A percentile compares a stretch with the other conserved stretches of the same genome.
Conservation (phyloP, 257 asterid genomes). For the Solanum sitiens region DNA sequence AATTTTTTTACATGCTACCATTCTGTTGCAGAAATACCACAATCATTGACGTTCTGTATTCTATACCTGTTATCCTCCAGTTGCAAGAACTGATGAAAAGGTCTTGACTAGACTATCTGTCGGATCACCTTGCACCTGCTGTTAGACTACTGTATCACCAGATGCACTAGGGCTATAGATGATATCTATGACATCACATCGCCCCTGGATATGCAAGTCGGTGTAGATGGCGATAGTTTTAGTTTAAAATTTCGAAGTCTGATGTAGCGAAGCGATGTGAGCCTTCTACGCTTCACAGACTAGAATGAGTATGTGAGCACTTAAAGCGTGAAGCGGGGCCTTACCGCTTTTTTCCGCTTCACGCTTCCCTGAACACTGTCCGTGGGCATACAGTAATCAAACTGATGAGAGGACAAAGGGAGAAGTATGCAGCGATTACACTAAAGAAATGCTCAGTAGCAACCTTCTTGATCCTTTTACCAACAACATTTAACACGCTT, state of each 20-base stretch:
- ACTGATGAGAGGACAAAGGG: neutral
- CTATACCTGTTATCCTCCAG: neutral
- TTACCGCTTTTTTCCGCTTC: too few relatives aligned
- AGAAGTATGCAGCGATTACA: neutral
- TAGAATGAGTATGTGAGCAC: too few relatives aligned
- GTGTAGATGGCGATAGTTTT: neutral
- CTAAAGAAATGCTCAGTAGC: neutral
- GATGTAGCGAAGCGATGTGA: neutral
- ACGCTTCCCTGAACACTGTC: neutral
- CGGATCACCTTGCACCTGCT: neutral
- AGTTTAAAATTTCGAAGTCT: neutral
- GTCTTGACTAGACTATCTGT: neutral
- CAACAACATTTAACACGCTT: neutral
- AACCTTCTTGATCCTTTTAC: neutral
- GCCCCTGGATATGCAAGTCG: neutral
- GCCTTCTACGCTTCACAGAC: too few relatives aligned
- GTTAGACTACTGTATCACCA: neutral
- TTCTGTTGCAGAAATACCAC: neutral
- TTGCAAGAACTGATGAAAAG: neutral
- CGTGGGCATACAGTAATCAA: neutral
- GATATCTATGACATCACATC: neutral
- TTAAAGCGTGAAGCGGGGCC: too few relatives aligned
- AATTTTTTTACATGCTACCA: neutral
- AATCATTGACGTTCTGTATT: neutral
- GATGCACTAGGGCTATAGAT: neutral